Conservation (phyloP, 2,329 filamentous ascomycete genomes). For the Trichoderma sp. region DNA sequence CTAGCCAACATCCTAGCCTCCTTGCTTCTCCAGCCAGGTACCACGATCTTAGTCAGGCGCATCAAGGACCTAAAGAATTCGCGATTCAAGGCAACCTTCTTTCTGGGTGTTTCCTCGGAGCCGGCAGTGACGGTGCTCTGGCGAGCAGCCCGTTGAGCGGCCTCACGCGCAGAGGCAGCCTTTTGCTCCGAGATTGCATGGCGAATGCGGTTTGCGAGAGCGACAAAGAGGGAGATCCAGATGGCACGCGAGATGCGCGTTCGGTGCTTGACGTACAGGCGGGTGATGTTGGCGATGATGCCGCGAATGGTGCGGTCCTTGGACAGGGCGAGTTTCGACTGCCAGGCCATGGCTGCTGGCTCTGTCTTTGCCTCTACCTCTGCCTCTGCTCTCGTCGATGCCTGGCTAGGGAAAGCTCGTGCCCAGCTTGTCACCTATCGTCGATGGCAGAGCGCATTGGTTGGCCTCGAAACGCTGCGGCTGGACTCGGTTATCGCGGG, state of each 20-base stretch:
- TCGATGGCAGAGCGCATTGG: slow-evolving; percentile 14
- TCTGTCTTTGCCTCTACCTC: neutral
- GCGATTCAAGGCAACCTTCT: slow-evolving; percentile 88
- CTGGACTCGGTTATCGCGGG: slow-evolving; percentile 9
- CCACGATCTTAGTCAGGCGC: slow-evolving; percentile 76
- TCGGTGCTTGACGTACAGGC: slow-evolving; percentile 74
- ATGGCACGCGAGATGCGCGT: slow-evolving; percentile 78
- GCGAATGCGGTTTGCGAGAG: slow-evolving; percentile 81
- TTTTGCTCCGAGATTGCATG: slow-evolving; percentile 93
- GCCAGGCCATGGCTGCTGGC: slow-evolving; percentile 59
- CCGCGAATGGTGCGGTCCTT: slow-evolving; percentile 62
- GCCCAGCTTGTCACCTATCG: slow-evolving; percentile 5
- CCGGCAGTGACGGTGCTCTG: slow-evolving; percentile 48
- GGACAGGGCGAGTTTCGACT: slow-evolving; percentile 66
- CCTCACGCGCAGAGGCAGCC: slow-evolving; percentile 68
- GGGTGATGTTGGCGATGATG: slow-evolving; percentile 63
- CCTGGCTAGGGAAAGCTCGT: neutral
- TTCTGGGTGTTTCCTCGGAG: slow-evolving; percentile 47
- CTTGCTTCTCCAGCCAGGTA: slow-evolving; percentile 86
- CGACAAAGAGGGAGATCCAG: slow-evolving; percentile 77
- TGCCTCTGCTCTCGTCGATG: neutral
- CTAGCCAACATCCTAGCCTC: slow-evolving; percentile 82
- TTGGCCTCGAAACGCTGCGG: slow-evolving; percentile 4
- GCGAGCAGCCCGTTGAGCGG: slow-evolving; percentile 49
- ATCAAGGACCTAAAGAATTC: slow-evolving; percentile 75